Percentiles rank a stretch among this genome's conserved stretches.
phyloP scores from a whole-genome alignment of 2,329 filamentous ascomycete genomes.

The Erysiphe pulchra region DNA sequence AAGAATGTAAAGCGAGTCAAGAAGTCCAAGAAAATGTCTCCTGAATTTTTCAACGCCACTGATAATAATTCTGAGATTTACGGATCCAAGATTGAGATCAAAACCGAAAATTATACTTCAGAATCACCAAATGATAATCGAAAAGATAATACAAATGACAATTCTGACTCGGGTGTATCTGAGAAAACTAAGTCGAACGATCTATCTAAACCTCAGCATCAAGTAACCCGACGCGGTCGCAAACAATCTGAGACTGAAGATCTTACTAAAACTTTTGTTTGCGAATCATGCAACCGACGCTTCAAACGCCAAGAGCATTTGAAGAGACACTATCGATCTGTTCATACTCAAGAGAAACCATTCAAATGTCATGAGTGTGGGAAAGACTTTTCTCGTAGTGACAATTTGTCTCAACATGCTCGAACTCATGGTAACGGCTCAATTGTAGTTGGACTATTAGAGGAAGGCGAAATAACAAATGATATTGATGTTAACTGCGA shows the following conservation, averaged over 20 bases:
- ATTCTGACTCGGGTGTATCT: not conserved
- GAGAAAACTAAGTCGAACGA: conserved; percentile 2
- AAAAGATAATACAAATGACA: no score
- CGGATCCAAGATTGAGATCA: no score
- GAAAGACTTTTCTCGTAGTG: conserved; percentile 96
- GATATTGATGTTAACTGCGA: conserved; percentile 22
- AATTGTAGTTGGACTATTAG: conserved; percentile 72
- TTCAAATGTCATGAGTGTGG: conserved; percentile 95
- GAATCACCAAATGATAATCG: no score
- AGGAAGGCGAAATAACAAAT: conserved; percentile 33
- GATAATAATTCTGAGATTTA: no score
- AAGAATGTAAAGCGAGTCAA: conserved; percentile 26
- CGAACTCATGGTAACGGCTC: conserved; percentile 78
- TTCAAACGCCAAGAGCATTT: conserved; percentile 97
- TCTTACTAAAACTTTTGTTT: conserved; percentile 94
- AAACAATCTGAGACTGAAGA: conserved; percentile 98
- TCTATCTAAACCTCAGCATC: conserved; percentile 18
- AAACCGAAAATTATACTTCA: no score
- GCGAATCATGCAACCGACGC: conserved; percentile 82
- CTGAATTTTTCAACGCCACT: no score
- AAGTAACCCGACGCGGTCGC: conserved; percentile 72
- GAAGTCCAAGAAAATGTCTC: not conserved
- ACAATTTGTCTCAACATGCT: conserved; percentile 90
- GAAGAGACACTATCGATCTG: conserved; percentile 93
- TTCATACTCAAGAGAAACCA: conserved; percentile 96